Evolutionary conservation across 768 basidiomycete genomes (phyloP), one percentile per base, ranked within the genome.

Genomic region (Boletus reticulatus): DNA sequence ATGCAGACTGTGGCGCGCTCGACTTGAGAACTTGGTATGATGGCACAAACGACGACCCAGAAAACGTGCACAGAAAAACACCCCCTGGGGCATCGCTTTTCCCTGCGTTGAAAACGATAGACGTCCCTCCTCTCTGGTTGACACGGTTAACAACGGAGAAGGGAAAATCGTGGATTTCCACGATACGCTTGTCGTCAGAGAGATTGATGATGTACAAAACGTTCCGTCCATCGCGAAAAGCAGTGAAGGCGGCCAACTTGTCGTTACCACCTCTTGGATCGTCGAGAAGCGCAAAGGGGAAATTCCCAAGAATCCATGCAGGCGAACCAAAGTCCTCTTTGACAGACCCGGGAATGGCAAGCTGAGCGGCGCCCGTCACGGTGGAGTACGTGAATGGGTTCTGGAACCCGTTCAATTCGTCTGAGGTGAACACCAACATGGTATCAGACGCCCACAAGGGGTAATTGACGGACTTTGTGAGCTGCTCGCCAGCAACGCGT

Each of bases 381-480:
- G 77, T 58, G 41, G 74, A 72, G 67, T 80, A 85, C 22, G 63
- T 75, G 78, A 82, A 89, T 0, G 90, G 85, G 62, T 91, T 88
- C 54, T 81, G 77, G 65, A 78, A 92, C 0, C 86, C 87, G 16
- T 82, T 80, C 27, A 55, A 27, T 51, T 76, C 73, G 59, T 92
- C 89, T 32, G 76, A 80, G 8, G 84, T 82, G 71, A 85, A 90
- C 44, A 87, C 71, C 38, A 92, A 73, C 5, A 69, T 76, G 31
- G 81, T 76, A 59, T 84, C 74, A 53, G 72, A 75, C 5, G 76
- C 68, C 88, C 89, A 91, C 7, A 70, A 62, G 0, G 89, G 85
- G 60, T 86, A 85, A 12, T 64, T 75, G 27, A 83, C 81, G 41
- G 82, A 79, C 57, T 83, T 72, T n/a, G 74, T 75, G 50, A 73